Evolutionary conservation across 768 basidiomycete genomes (phyloP).

Genomic region (Mycena maculata): DNA sequence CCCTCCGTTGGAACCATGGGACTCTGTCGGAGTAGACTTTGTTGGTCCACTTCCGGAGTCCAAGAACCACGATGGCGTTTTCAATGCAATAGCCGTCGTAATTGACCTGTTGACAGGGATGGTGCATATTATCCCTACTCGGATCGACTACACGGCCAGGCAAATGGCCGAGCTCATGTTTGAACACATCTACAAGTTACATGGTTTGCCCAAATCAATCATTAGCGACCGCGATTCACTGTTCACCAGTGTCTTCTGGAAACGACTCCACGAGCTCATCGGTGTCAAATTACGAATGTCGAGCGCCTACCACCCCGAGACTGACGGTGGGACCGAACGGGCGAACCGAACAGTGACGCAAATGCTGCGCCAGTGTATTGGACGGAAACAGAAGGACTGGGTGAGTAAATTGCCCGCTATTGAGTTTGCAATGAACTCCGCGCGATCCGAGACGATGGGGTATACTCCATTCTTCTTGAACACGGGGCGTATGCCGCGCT

Average conservation of each 20-base stretch:
- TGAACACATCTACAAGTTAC: slow-evolving; percentile 39
- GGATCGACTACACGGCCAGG: slow-evolving; percentile 30
- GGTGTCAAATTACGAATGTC: slow-evolving; percentile 31
- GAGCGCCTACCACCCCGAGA: slow-evolving; percentile 11
- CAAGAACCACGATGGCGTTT: slow-evolving; percentile 33
- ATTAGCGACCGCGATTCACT: slow-evolving; percentile 41
- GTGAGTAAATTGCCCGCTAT: slow-evolving; percentile 32
- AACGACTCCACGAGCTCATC: slow-evolving; percentile 23
- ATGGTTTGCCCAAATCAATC: slow-evolving; percentile 44
- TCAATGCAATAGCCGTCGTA: slow-evolving; percentile 40
- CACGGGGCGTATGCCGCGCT: slow-evolving; percentile 6
- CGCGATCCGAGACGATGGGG: slow-evolving; percentile 19
- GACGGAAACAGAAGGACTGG: slow-evolving; percentile 41
- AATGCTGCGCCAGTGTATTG: slow-evolving; percentile 38
- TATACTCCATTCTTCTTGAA: slow-evolving; percentile 34
- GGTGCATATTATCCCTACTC: slow-evolving; percentile 39
- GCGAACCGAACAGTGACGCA: slow-evolving; percentile 40
- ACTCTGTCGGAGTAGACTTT: slow-evolving; percentile 37
- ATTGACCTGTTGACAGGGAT: slow-evolving; percentile 40
- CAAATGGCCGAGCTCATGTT: slow-evolving; percentile 44
- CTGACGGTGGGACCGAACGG: slow-evolving; percentile 9
- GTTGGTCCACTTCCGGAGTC: slow-evolving; percentile 34
- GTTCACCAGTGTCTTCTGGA: slow-evolving; percentile 44
- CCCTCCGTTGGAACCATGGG: slow-evolving; percentile 38
- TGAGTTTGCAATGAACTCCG: no score